Percentiles rank a stretch among this genome's conserved stretches.
phyloP scores from a whole-genome alignment of 345 rosid genomes.

The Melaleuca alternifolia region DNA sequence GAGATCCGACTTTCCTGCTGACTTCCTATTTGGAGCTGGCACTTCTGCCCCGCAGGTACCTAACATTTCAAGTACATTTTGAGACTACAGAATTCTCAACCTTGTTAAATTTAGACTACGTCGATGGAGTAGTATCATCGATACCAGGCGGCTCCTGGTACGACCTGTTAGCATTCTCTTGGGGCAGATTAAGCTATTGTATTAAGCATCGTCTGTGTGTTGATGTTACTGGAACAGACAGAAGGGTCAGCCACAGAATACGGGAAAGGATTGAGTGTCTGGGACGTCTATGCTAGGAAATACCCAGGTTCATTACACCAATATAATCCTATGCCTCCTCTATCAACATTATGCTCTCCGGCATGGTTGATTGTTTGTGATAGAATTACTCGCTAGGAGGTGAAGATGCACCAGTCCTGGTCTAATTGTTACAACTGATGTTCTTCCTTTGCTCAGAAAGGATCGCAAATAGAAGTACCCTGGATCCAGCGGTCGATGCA shows the following conservation, averaged over 20 bases:
- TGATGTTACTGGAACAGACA: neutral
- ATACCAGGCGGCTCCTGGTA: neutral
- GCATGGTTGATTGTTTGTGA: neutral
- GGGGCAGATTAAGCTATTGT: neutral
- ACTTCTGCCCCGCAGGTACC: neutral
- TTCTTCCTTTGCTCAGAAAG: neutral
- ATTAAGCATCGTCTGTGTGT: neutral
- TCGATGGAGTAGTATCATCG: neutral
- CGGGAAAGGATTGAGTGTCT: neutral
- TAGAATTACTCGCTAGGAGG: neutral
- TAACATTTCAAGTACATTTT: neutral
- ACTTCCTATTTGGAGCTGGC: neutral
- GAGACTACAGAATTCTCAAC: neutral
- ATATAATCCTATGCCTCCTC: no score
- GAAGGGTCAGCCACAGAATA: neutral
- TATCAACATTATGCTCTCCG: neutral
- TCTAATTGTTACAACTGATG: neutral
- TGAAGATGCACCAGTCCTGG: neutral
- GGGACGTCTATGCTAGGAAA: neutral
- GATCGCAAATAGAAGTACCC: neutral
- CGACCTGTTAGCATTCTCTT: neutral
- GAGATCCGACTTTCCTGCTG: neutral
- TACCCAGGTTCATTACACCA: no score
- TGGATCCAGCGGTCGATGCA: neutral
- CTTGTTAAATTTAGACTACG: neutral